phyloP scores from a whole-genome alignment of 2,329 filamentous ascomycete species.

The Colletotrichum lentis region DNA sequence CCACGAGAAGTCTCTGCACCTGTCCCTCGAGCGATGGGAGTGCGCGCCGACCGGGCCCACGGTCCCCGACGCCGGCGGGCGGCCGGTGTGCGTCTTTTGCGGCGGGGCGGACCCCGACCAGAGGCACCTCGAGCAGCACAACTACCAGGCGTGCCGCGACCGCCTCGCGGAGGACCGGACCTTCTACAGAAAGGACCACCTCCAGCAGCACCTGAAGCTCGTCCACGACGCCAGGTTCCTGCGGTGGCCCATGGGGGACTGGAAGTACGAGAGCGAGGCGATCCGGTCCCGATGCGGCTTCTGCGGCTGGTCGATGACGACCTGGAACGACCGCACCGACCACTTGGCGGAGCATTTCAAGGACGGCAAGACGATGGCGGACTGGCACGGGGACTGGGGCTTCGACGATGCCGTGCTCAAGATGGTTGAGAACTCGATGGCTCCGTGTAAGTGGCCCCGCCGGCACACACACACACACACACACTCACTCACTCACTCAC shows the following conservation, averaged over 20 bases:
- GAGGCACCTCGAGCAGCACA: slow-evolving; percentile 50
- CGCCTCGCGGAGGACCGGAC: slow-evolving; percentile 54
- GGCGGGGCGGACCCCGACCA: slow-evolving; percentile 44
- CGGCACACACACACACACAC: too few relatives aligned
- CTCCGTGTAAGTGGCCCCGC: slow-evolving; percentile 44
- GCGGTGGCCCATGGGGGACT: slow-evolving; percentile 28
- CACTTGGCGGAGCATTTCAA: slow-evolving; percentile 53
- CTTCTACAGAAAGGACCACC: slow-evolving; percentile 55
- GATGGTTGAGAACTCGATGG: slow-evolving; percentile 51
- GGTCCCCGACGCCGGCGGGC: slow-evolving; percentile 46
- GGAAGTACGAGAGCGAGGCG: slow-evolving; percentile 23
- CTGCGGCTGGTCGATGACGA: slow-evolving; percentile 47
- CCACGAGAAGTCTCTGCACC: slow-evolving; percentile 59
- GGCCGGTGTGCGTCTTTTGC: slow-evolving; percentile 53
- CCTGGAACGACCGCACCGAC: slow-evolving; percentile 48
- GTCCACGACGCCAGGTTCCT: slow-evolving; percentile 31
- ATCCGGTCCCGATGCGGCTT: slow-evolving; percentile 49
- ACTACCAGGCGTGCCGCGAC: slow-evolving; percentile 57
- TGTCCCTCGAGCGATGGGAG: slow-evolving; percentile 55
- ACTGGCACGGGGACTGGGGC: slow-evolving; percentile 53
- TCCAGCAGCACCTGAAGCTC: slow-evolving; percentile 51
- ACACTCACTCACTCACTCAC: too few relatives aligned
- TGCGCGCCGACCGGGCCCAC: slow-evolving; percentile 43
- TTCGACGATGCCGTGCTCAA: slow-evolving; percentile 49
- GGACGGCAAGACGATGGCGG: slow-evolving; percentile 49